Evolutionary conservation across 2,329 filamentous ascomycete genomes (phyloP).

Genomic region (Talaromyces sp.): DNA sequence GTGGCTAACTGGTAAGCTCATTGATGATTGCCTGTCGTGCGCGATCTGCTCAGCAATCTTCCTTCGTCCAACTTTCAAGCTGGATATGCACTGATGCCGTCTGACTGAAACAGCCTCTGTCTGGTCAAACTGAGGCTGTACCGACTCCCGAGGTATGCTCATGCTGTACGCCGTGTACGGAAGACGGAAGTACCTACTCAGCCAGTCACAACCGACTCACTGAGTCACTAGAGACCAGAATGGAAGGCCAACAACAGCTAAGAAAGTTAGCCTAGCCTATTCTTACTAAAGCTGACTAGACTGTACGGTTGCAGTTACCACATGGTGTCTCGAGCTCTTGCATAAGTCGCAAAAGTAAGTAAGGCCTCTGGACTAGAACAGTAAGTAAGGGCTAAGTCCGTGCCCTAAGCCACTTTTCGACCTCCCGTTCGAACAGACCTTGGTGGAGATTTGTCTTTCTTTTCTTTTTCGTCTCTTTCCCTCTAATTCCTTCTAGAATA

Average conservation of each 20-base stretch:
- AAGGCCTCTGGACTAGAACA: no score
- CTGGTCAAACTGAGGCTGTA: background rate
- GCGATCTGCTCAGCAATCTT: no score
- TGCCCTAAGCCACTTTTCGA: background rate
- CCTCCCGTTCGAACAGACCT: background rate
- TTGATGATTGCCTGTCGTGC: no score
- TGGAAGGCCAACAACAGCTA: background rate
- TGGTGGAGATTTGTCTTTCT: constrained; percentile 5
- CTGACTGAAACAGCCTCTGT: background rate
- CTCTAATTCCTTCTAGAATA: background rate
- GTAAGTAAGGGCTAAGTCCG: no score
- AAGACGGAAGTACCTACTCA: constrained; percentile 1
- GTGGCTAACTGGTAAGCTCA: background rate
- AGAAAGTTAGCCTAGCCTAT: background rate
- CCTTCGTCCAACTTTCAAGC: no score
- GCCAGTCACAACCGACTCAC: no score
- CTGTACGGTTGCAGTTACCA: background rate
- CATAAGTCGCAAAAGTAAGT: background rate
- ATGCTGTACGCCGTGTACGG: background rate
- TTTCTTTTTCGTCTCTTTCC: background rate
- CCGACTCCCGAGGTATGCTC: background rate
- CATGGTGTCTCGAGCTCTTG: background rate
- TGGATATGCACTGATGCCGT: background rate
- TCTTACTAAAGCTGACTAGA: background rate
- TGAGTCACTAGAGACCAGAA: no score